Evolutionary conservation across 139 green algal species (phyloP), one percentile per base, ranked within the genome.

Genomic region (Ostreobium quekettii): DNA sequence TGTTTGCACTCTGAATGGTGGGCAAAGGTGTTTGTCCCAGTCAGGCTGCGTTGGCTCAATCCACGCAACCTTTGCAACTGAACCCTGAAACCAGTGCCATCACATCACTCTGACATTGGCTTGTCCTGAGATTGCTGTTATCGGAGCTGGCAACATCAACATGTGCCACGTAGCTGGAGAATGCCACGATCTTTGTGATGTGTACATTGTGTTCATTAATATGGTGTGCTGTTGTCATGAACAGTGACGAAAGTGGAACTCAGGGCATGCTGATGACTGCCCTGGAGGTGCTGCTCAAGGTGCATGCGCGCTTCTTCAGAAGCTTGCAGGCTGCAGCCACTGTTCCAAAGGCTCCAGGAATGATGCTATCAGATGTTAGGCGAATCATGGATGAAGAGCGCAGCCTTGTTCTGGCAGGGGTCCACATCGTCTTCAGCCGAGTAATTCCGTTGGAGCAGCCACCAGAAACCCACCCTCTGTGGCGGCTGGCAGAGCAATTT

Each of bases 351-450:
- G 53, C 2, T 32, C 39, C 36, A 59, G 36, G 57, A 47, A 61
- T 2, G 5, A 33, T 31, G 22, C 38, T 46, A 33, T 77, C 66
- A 64, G 70, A 77, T 47, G 69, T 80, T 48, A 60, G 69, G 62
- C 60, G 60, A 22, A 39, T 76, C 39, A 29, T 76, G 47, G 38
- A 37, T 6, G 67, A 76, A 30, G 63, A 76, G 71, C 66, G 67
- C 1, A 47, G 53, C 31, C 71, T 70, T 63, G 64, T 86, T 28
- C 64, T 86, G 28, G 35, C 53, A 1, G 80, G 78, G 35, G 74
- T 81, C 15, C 36, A 60, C 47, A 48, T 91, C 29, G 78, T 79
- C 22, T 89, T 91, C 71, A 87, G 72, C 58, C 61, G 82, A 2
- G 70, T 90, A 24, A 83, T 89, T 33, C 81, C 81, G 22, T 49